Conservation (phyloP, 805 yeast genomes). For the Sungouiella blattae region DNA sequence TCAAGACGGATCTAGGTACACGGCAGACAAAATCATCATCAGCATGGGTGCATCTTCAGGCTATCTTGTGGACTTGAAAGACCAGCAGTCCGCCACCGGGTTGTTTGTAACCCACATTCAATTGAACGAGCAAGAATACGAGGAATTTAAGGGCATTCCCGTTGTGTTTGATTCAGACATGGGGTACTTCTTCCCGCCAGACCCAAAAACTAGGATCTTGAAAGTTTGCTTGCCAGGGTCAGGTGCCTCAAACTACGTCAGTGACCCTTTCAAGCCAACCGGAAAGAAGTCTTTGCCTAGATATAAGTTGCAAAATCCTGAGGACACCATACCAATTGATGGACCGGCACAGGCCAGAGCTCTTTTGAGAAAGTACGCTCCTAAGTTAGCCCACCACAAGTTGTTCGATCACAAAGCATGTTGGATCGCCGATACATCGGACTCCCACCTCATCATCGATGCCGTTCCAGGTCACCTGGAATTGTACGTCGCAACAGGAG, state of each 20-base stretch:
- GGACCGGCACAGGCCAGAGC: slow-evolving; percentile 23
- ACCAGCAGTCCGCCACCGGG: slow-evolving; percentile 37
- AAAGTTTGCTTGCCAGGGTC: slow-evolving; percentile 35
- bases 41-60: slow-evolving; percentile 39
- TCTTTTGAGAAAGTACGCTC: slow-evolving; percentile 30
- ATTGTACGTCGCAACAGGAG: slow-evolving; percentile 34
- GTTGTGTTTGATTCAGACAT: slow-evolving; percentile 39
- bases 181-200: slow-evolving; percentile 50
- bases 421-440: slow-evolving; percentile 35
- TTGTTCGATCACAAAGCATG: slow-evolving; percentile 15
- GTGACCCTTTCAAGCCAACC: slow-evolving; percentile 7
- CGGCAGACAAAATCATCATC: slow-evolving; percentile 33
- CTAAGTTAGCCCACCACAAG: slow-evolving; percentile 37
- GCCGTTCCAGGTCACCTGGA: slow-evolving; percentile 25
- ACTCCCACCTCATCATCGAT: slow-evolving; percentile 32
- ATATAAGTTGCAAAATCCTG: slow-evolving; percentile 22
- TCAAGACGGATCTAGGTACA: slow-evolving; percentile 21
- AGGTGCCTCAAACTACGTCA: slow-evolving; percentile 21
- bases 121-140: slow-evolving; percentile 31
- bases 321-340: slow-evolving; percentile 31
- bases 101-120: slow-evolving; percentile 34
- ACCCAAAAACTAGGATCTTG: slow-evolving; percentile 27
- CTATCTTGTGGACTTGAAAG: slow-evolving; percentile 22
- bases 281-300: slow-evolving; percentile 31
- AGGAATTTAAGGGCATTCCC: slow-evolving; percentile 34